Evolutionary conservation across 306 rosid species (phyloP), one percentile per base, ranked within the genome.

Genomic region (Prunus davidiana): DNA sequence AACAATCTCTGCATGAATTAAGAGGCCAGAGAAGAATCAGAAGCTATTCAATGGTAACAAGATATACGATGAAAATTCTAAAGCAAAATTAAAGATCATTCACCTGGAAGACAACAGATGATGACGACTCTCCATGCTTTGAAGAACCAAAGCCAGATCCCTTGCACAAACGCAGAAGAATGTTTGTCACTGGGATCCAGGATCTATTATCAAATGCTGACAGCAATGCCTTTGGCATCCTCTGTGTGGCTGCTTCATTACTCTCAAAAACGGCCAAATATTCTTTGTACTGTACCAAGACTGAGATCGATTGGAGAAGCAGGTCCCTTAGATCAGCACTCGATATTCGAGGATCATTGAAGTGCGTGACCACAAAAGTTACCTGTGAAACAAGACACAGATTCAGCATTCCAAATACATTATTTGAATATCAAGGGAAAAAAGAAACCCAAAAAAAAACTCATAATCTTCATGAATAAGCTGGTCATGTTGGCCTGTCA

Each of bases 281-380:
- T 74, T 95, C 99, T 82, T 78, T 88, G 89, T 95, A 95, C 82
- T 95, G 99, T 50, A 92, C 92, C 85, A 95, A 86, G 72, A 91
- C 99, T 0, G 97, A 92, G 75, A 95, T 90, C 50, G 97, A 92
- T 77, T 95, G 97, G 82, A 95, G 97, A 82, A 95, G 99, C 81
- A 95, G 97, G 84, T 92, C 99, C 81, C 90, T 83, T 49, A 95
- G 91, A 80, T 92, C 97, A 13, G 97, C 97, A 87, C 96, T 95
- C 63, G 97, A 89, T 85, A 95, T 90, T 81, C 99, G 90, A 74
- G 96, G 88, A 78, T 95, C 97, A 30, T 92, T 92, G 96, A 95
- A 92, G 84, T 95, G 99, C 18, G 93, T 84, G 58, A 95, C 97
- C 46, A 92, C 86, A 82, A 95, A 95, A 79, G 99, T 92, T 68